These are phyloP conservation scores for Naganishia onofrii DNA, from an alignment of 768 basidiomycete genomes.

Conservation along the genomic window DNA sequence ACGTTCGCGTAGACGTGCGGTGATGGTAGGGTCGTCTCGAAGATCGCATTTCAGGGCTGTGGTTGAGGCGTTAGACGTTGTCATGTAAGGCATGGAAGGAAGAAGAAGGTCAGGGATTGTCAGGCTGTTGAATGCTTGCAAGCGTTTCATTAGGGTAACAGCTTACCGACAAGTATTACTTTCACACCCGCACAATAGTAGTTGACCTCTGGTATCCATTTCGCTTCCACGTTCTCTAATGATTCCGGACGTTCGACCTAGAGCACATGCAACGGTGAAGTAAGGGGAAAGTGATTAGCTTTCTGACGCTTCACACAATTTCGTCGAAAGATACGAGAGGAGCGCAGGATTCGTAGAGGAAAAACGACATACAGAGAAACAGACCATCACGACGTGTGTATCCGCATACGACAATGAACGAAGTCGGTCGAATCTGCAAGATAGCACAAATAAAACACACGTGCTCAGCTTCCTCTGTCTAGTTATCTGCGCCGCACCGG, in stretches of 20 bases:
- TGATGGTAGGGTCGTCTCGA: slow-evolving; percentile 72
- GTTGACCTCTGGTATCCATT: slow-evolving; percentile 58
- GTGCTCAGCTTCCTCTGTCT: too few species aligned
- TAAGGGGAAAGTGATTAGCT: too few species aligned
- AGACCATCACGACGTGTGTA: slow-evolving; percentile 92
- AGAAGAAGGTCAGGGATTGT: background rate
- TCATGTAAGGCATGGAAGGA: background rate
- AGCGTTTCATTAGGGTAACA: too few species aligned
- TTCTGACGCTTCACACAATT: too few species aligned
- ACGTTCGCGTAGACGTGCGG: slow-evolving; percentile 69
- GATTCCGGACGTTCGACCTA: slow-evolving; percentile 90
- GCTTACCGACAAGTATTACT: slow-evolving; percentile 87
- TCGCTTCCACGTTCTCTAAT: slow-evolving; percentile 90
- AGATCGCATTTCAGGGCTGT: slow-evolving; percentile 93
- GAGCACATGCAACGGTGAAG: too few species aligned
- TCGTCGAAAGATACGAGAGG: too few species aligned
- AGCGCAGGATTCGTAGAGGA: too few species aligned
- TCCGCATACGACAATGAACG: slow-evolving; percentile 94
- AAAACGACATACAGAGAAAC: slow-evolving; percentile 71
- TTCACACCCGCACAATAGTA: slow-evolving; percentile 93
- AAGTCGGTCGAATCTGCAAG: slow-evolving; percentile 69
- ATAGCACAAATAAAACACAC: too few species aligned
- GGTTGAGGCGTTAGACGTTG: too few species aligned
- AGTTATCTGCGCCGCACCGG: too few species aligned
- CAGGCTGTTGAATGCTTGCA: too few species aligned